phyloP scores from a whole-genome alignment of 2,329 filamentous ascomycete genomes.

The Exophiala bonariae region DNA sequence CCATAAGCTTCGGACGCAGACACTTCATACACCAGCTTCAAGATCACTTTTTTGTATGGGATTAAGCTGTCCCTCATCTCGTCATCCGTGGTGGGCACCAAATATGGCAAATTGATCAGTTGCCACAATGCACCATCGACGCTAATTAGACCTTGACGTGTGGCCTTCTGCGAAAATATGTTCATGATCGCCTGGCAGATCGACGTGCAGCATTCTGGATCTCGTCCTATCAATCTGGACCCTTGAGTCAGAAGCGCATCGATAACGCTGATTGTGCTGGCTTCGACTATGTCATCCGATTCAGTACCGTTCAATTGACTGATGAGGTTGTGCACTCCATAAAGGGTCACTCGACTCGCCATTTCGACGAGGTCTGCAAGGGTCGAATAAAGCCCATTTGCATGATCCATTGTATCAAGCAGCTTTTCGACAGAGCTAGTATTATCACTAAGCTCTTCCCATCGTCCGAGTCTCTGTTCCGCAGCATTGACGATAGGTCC shows the following conservation, averaged over 20 bases:
- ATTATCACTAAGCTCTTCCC: constrained; percentile 2
- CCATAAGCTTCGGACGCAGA: constrained; percentile 18
- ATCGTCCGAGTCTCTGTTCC: constrained; percentile 22
- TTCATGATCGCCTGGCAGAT: constrained; percentile 22
- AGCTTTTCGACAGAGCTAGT: constrained; percentile 18
- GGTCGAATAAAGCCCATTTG: constrained; percentile 5
- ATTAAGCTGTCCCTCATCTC: constrained; percentile 9
- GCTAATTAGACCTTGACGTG: constrained; percentile 8
- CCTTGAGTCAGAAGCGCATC: constrained; percentile 14
- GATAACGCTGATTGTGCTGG: constrained; percentile 9
- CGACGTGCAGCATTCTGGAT: constrained; percentile 12
- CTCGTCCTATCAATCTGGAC: constrained; percentile 6
- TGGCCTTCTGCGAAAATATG: constrained; percentile 15
- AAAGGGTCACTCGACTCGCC: constrained; percentile 20
- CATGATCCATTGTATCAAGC: constrained; percentile 5
- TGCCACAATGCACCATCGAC: constrained; percentile 12
- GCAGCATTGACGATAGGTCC: constrained; percentile 15
- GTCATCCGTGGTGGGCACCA: constrained; percentile 7
- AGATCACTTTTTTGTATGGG: constrained; percentile 19
- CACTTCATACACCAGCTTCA: constrained; percentile 23
- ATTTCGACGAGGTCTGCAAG: constrained; percentile 27
- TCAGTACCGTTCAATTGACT: constrained; percentile 2
- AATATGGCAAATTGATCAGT: constrained; percentile 16
- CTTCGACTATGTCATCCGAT: constrained; percentile 5
- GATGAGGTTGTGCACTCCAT: constrained; percentile 12